Base-by-base conservation (phyloP, 2,329 filamentous ascomycete genomes). In the Pestalotiopsis fici region DNA sequence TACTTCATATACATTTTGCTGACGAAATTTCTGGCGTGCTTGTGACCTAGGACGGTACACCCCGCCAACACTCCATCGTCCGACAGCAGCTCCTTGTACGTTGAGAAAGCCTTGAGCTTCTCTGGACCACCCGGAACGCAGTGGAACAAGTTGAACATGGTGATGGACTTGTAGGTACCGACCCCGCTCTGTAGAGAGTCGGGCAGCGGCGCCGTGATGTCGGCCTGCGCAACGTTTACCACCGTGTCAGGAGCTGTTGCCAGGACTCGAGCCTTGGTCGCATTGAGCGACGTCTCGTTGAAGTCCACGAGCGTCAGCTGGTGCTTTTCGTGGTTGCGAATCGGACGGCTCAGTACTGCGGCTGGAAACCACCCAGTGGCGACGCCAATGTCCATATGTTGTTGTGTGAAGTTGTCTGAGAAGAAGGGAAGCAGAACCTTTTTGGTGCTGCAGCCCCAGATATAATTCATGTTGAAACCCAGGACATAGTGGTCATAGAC, bases 71-170 rank as follows among this genome's bases (percentile, higher is more conserved):
- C 77, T 4, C 82, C 81, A n/a, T 77, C 71, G 1, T 76, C 73
- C 12, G 68, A 73, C 11, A 83, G 69, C 5, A 76, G 66, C 1
- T 70, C 67, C 69, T 78, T 80, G 60, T 80, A 74, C 4, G 73
- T 71, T 6, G 56, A 65, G 23, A 83, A 75, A 2, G 80, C 73
- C 12, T 39, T 59, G 13, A 75, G 66, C 69, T 82, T 81, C 4
- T 68, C 67, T 3, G 66, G 59, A 1, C 75, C 74, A 0, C 76
- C 76, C 0, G 81, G 81, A 11, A 83, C 68, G 70, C 82, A 83
- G 70, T 83, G 82, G 18, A 83, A 73, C 4, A 83, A 68, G 69
- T 81, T 83, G 70, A 81, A 82, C 72, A 82, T 75, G 15, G 79
- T 79, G 63, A 86, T 80, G 1, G 81, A 81, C 69, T 82, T 78